Conservation (phyloP, 495 filamentous ascomycete species). For the Friedmanniomyces simplex region DNA sequence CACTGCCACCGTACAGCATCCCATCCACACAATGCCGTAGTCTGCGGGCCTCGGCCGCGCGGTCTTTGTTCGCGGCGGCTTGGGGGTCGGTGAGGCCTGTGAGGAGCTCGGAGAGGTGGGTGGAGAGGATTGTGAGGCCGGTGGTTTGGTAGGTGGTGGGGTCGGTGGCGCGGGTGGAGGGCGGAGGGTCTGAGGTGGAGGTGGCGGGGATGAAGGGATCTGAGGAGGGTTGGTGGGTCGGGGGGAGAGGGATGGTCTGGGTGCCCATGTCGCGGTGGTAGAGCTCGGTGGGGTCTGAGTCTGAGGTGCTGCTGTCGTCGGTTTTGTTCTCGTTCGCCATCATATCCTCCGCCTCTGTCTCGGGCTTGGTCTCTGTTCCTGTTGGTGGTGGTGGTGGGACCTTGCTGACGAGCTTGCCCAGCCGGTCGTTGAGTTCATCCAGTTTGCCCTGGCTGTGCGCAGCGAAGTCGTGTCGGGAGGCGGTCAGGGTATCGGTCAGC, state of each 20-base stretch:
- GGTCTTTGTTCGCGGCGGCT: not conserved
- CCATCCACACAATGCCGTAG: constrained; percentile 44
- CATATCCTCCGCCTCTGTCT: not conserved
- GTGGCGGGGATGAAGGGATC: constrained; percentile 24
- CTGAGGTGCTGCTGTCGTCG: constrained; percentile 37
- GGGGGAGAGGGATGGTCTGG: constrained; percentile 57
- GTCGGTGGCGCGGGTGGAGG: constrained; percentile 30
- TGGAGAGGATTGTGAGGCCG: constrained; percentile 38
- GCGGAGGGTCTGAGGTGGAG: constrained; percentile 10
- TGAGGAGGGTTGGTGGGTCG: constrained; percentile 24
- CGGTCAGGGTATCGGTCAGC: constrained; percentile 65
- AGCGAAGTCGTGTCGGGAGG: constrained; percentile 73
- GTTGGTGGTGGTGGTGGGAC: constrained; percentile 37
- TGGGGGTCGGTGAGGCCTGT: constrained; percentile 20
- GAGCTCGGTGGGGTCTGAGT: constrained; percentile 67
- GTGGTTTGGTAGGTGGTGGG: constrained; percentile 33
- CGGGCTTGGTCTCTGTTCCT: constrained; percentile 11
- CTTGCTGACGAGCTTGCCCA: constrained; percentile 60
- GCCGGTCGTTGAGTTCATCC: constrained; percentile 56
- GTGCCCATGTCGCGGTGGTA: constrained; percentile 85
- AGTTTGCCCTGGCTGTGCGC: constrained; percentile 55
- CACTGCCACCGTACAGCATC: constrained; percentile 35
- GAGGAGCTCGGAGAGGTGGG: constrained; percentile 44
- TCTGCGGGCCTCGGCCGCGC: constrained; percentile 10
- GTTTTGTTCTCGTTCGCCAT: constrained; percentile 24